Evolutionary conservation across 768 basidiomycete genomes (phyloP).

Genomic region (Panaeolus papilionaceus): DNA sequence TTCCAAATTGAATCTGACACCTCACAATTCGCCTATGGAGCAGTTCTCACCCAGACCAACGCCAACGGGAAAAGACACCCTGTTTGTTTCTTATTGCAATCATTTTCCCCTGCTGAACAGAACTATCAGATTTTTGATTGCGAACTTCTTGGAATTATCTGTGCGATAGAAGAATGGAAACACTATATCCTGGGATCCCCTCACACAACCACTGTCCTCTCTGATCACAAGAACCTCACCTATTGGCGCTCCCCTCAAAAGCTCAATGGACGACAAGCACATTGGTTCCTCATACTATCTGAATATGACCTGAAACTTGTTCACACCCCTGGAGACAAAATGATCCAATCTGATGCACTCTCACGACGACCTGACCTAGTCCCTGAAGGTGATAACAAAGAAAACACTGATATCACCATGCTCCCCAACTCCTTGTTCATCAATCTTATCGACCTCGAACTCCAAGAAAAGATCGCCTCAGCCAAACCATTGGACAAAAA

Average conservation of each 20-base stretch:
- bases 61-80: conserved; percentile 37
- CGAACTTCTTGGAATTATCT: too few species aligned
- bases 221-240: conserved; percentile 42
- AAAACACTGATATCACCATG: too few species aligned
- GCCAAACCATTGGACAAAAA: too few species aligned
- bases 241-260: conserved; percentile 32
- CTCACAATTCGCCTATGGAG: not conserved
- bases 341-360: conserved; percentile 34
- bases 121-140: too few species aligned
- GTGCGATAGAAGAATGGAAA: too few species aligned
- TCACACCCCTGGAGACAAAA: conserved; percentile 36
- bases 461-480: too few species aligned
- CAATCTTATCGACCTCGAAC: too few species aligned
- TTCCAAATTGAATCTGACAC: too few species aligned
- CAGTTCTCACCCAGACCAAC: conserved; percentile 35
- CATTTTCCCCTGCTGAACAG: conserved; percentile 16
- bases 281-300: conserved; percentile 44
- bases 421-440: too few species aligned
- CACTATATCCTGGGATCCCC: too few species aligned
- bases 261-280: conserved; percentile 41
- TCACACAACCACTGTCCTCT: conserved; percentile 4
- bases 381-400: too few species aligned
- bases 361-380: conserved; percentile 19
- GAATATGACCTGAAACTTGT: conserved; percentile 39
- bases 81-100: too few species aligned